Evolutionary conservation across 73 alveolate species (phyloP).

Genomic region (Tetrahymena malaccensis): DNA sequence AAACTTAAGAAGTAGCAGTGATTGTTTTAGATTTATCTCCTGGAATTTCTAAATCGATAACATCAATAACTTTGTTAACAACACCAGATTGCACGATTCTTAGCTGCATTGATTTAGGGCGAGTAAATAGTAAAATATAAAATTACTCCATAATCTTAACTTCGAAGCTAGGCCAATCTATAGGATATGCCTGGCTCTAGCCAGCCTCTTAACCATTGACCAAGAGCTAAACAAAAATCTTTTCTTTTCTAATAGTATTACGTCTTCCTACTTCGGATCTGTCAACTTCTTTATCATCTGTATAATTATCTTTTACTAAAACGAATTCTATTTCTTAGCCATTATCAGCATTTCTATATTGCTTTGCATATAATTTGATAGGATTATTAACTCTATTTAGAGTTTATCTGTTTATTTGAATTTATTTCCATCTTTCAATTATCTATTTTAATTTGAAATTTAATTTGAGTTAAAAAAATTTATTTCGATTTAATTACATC

Average conservation of each 20-base stretch:
- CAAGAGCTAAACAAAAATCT: neutral
- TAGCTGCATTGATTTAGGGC: conserved; percentile 86
- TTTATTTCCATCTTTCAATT: neutral
- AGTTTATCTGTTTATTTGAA: neutral
- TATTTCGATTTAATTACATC: neutral
- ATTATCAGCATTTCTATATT: neutral
- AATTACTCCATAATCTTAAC: conserved; percentile 78
- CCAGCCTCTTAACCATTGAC: neutral
- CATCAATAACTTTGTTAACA: conserved; percentile 55
- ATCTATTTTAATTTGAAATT: neutral
- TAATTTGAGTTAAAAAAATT: neutral
- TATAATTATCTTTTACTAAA: neutral
- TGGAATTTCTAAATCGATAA: conserved; percentile 90
- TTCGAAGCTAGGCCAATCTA: conserved; percentile 87
- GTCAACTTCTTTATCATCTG: neutral
- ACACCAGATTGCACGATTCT: conserved; percentile 64
- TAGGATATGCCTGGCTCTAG: neutral
- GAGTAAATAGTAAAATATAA: conserved; percentile 78
- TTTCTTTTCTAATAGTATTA: neutral
- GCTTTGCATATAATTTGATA: neutral
- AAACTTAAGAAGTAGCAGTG: conserved; percentile 80
- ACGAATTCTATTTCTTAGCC: neutral
- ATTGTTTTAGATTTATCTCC: conserved; percentile 89
- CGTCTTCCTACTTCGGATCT: neutral
- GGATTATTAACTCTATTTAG: neutral